Conservation (phyloP, 495 filamentous ascomycete genomes). For the Neurospora sp. region DNA sequence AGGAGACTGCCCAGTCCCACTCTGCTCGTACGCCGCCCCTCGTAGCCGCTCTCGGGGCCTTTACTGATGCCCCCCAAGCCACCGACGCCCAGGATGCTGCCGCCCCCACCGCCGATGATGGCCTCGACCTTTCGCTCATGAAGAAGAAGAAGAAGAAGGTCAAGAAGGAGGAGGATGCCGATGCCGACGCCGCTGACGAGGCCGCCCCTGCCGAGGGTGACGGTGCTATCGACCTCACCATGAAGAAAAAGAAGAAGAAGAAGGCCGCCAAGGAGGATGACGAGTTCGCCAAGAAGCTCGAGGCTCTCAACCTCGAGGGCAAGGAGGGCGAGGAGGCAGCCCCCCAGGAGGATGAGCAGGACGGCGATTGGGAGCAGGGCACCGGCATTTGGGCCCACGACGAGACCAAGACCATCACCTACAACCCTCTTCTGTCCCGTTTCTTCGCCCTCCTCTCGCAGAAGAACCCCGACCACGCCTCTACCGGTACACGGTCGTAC, state of each 20-base stretch:
- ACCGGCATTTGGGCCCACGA: conserved; percentile 92
- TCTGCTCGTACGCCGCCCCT: conserved; percentile 50
- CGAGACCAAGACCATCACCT: conserved; percentile 62
- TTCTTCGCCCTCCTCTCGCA: conserved; percentile 89
- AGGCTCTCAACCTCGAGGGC: conserved; percentile 70
- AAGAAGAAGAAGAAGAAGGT: conserved; percentile 74
- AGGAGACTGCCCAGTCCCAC: conserved; percentile 64
- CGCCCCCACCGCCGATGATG: conserved; percentile 41
- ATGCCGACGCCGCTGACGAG: conserved; percentile 41
- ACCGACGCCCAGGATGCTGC: conserved; percentile 41
- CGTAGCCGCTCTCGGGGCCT: conserved; percentile 37
- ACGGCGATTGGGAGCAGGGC: conserved; percentile 76
- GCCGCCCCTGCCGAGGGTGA: conserved; percentile 17
- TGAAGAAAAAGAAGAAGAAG: conserved; percentile 98
- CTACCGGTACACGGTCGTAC: conserved; percentile 81
- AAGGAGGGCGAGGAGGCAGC: conserved; percentile 44
- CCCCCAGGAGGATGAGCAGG: conserved; percentile 32
- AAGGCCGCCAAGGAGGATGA: conserved; percentile 61
- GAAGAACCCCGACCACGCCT: conserved; percentile 89
- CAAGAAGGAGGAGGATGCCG: conserved; percentile 58
- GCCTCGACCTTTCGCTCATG: conserved; percentile 34
- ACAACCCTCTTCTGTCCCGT: conserved; percentile 71
- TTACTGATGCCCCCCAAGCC: conserved; percentile 36
- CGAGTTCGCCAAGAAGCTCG: conserved; percentile 48
- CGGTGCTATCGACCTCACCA: conserved; percentile 44